Conservation (phyloP, 495 filamentous ascomycete species). For the Barbatosphaeria neglecta region DNA sequence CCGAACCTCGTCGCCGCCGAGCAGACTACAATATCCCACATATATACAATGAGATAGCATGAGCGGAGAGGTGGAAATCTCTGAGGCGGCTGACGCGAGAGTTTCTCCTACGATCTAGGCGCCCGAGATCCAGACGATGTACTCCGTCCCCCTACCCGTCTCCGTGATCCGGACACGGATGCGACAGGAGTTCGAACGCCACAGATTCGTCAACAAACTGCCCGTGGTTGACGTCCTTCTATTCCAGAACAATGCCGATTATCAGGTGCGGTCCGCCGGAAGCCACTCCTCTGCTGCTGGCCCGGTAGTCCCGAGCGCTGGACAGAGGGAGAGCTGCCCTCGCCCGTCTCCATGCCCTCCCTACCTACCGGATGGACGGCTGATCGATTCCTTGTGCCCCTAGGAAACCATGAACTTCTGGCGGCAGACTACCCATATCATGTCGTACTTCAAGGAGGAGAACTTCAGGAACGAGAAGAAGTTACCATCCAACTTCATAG, state of each 20-base stretch:
- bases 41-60: background rate
- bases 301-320: too few species aligned
- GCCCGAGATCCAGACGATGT: constrained; percentile 93
- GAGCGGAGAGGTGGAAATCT: background rate
- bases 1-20: too few species aligned
- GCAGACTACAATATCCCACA: too few species aligned
- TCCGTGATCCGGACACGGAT: constrained; percentile 85
- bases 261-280: constrained; percentile 55
- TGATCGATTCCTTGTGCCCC: background rate
- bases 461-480: constrained; percentile 60
- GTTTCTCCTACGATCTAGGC: constrained; percentile 42
- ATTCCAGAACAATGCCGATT: constrained; percentile 79
- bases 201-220: constrained; percentile 85
- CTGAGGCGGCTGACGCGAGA: constrained; percentile 3
- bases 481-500: constrained; percentile 79
- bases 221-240: constrained; percentile 78
- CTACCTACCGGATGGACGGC: background rate
- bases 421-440: constrained; percentile 92
- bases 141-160: constrained; percentile 79
- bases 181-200: constrained; percentile 92
- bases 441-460: constrained; percentile 92
- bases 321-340: background rate
- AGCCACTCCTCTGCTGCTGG: too few species aligned
- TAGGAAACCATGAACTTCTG: constrained; percentile 98
- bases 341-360: background rate